These are phyloP conservation scores for Fusarium irregulare DNA, from an alignment of 2,329 filamentous ascomycete species.

Conservation along the genomic window DNA sequence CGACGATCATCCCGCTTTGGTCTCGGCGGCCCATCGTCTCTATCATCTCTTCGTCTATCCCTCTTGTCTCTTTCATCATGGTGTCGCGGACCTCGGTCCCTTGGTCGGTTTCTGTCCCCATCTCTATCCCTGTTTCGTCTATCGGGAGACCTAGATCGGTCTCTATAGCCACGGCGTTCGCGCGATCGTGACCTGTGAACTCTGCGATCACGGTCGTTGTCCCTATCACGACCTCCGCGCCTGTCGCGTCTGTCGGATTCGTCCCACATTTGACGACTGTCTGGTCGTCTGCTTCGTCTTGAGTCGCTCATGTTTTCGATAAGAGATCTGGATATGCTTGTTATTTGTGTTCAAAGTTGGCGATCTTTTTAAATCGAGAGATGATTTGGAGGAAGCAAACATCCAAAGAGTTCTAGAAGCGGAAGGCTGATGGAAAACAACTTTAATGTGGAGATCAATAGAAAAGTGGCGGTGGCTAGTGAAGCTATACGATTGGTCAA, in stretches of 20 bases:
- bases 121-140: conserved; percentile 55
- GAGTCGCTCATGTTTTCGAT: conserved; percentile 49
- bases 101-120: conserved; percentile 49
- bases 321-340: background rate
- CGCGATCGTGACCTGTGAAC: conserved; percentile 51
- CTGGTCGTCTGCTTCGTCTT: conserved; percentile 53
- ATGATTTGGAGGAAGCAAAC: background rate
- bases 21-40: conserved; percentile 36
- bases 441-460: conserved; percentile 13
- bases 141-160: conserved; percentile 54
- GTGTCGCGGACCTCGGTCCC: conserved; percentile 49
- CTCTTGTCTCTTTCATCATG: conserved; percentile 42
- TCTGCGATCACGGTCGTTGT: conserved; percentile 49
- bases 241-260: conserved; percentile 58
- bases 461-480: conserved; percentile 40
- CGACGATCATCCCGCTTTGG: conserved; percentile 41
- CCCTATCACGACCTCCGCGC: conserved; percentile 45
- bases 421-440: conserved; percentile 35
- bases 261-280: conserved; percentile 73
- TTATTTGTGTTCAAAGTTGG: background rate
- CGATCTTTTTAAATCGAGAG: background rate
- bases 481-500: conserved; percentile 36
- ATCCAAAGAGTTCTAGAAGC: conserved; percentile 21
- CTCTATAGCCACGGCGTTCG: conserved; percentile 50
- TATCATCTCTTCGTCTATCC: conserved; percentile 45